Conservation (phyloP, 2,329 filamentous ascomycete species). For the Nigrospora sphaerica region DNA sequence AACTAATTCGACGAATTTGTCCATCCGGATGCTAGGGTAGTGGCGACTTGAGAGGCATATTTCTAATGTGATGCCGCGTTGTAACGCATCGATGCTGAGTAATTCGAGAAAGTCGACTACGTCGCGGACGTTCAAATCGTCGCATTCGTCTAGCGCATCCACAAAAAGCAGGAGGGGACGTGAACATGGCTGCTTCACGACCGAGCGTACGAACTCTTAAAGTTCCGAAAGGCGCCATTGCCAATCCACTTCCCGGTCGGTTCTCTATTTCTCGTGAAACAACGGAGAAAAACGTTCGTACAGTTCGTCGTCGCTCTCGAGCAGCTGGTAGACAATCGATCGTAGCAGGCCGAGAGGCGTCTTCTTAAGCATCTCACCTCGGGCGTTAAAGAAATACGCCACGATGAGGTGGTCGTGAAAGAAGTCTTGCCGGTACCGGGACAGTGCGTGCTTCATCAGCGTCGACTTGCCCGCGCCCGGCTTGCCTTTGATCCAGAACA, state of each 20-base stretch:
- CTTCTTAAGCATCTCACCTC: constrained; percentile 12
- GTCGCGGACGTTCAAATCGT: background rate
- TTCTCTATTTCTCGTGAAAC: constrained; percentile 5
- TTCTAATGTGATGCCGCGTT: background rate
- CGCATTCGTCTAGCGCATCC: constrained; percentile 5
- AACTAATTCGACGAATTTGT: background rate
- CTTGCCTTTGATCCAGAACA: constrained; percentile 22
- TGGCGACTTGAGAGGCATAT: constrained; percentile 3
- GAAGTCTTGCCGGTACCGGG: constrained; percentile 2
- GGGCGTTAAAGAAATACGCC: constrained; percentile 13
- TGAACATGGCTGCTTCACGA: background rate
- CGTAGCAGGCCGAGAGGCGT: constrained; percentile 11
- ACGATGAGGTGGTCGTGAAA: constrained; percentile 4
- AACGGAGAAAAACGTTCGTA: constrained; percentile 1
- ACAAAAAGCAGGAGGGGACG: background rate
- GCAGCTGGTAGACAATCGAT: constrained; percentile 12
- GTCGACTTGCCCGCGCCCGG: constrained; percentile 18
- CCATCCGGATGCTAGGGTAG: constrained; percentile 3
- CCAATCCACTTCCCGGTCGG: background rate
- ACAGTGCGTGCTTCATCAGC: too few species aligned
- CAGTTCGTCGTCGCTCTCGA: constrained; percentile 2
- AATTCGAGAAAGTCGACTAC: background rate
- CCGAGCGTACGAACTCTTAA: background rate
- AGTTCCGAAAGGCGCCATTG: background rate
- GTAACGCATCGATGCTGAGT: background rate